Base-by-base conservation (phyloP, 192 early-diverging fungal genomes). In the Coemansia sp. region DNA sequence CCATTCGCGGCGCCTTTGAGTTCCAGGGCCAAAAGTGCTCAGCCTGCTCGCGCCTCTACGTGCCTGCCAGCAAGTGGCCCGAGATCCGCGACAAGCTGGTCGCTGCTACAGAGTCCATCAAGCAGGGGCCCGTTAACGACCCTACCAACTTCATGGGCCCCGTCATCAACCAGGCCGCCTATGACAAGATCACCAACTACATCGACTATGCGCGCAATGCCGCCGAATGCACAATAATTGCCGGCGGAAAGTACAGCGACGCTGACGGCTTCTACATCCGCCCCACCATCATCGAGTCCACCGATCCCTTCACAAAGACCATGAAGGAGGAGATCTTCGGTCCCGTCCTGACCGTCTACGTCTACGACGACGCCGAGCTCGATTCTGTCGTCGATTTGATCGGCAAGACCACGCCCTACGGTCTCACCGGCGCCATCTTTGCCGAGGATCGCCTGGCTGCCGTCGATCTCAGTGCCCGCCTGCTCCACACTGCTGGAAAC, bases 1-100 rank as follows among this genome's bases (percentile, higher is more conserved):
- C 97, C 34, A 87, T 98, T 65, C 89, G 97, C 53, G 88, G 85
- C 17, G 84, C 92, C 0, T 98, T 98, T 72, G 97, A 98, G 85
- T 98, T 90, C 89, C 90, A 91, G 75, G 97, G 97, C 36, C 97
- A 98, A 81, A 98, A 98, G 84, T 98, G 97, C 83, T 95, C 93
- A 55, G 97, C 97, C 25, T 92, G 89, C 67, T 95, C 93, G 57
- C 91, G 96, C 52, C 82, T 82, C 64, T 98, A 97, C 67, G 87
- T 94, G 34, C 93, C 97, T 45, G 87, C 90, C 55, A 88, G 84
- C 70, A 75, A 90, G 55, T 93, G 89, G 85, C 69, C 81, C 30
- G 85, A 89, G 71, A 94, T 93, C 84, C 81, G 85, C 59, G 70
- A 79, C 36, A 65, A 77, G 22, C 74, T 98, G 23, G 67, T 91